A percentile compares a stretch with the other conserved stretches of the same genome.
These are phyloP conservation scores for Hygrophoropsis aurantiaca DNA, from an alignment of 768 basidiomycete genomes.

Conservation along the genomic window DNA sequence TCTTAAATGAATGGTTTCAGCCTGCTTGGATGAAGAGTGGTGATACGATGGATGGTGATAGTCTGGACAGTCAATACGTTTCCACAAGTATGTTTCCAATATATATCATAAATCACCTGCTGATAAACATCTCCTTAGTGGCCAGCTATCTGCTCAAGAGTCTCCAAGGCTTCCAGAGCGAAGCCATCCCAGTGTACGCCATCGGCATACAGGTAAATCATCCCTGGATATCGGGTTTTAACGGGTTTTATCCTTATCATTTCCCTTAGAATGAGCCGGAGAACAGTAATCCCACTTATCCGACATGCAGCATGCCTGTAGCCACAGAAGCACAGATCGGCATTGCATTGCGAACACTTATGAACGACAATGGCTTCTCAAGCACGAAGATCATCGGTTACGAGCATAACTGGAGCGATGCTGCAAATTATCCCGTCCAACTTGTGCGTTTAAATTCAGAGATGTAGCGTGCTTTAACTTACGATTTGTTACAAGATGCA, in stretches of 20 bases:
- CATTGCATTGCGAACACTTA: slow-evolving; percentile 49
- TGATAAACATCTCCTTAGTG: slow-evolving; percentile 39
- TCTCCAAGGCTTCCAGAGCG: slow-evolving; percentile 62
- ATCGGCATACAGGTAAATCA: slow-evolving; percentile 51
- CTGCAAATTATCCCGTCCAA: slow-evolving; percentile 60
- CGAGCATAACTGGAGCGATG: slow-evolving; percentile 76
- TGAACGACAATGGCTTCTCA: slow-evolving; percentile 63
- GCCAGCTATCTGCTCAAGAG: slow-evolving; percentile 72
- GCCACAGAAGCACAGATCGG: slow-evolving; percentile 60
- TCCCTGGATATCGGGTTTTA: background rate
- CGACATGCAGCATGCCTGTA: slow-evolving; percentile 56
- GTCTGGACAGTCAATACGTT: slow-evolving; percentile 48
- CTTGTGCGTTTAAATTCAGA: slow-evolving; percentile 32
- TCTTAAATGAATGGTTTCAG: slow-evolving; percentile 30
- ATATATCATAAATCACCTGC: background rate
- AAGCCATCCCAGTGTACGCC: slow-evolving; percentile 63
- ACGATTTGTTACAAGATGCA: slow-evolving; percentile 44
- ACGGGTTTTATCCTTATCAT: background rate
- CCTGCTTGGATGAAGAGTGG: slow-evolving; percentile 80
- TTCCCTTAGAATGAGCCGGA: slow-evolving; percentile 49
- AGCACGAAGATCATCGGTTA: slow-evolving; percentile 63
- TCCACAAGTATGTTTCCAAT: slow-evolving; percentile 42
- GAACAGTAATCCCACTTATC: slow-evolving; percentile 65
- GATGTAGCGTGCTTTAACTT: background rate
- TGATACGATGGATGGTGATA: slow-evolving; percentile 67